These are phyloP conservation scores for Suillus americanus DNA, from an alignment of 768 basidiomycete species.

Conservation along the genomic window DNA sequence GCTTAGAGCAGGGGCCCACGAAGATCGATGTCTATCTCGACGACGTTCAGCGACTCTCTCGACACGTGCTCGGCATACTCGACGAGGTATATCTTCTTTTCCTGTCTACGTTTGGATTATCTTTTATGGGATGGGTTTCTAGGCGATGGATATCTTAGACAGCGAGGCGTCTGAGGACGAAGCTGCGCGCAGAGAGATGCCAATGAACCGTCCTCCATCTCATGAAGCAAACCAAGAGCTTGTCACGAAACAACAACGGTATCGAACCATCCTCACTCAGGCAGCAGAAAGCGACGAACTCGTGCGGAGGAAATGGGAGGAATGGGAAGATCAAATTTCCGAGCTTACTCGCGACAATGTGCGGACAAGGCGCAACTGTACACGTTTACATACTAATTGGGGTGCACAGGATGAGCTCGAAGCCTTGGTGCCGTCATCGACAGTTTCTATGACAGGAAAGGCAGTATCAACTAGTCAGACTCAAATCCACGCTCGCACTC, in stretches of 20 bases:
- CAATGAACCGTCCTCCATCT: slow-evolving; percentile 60
- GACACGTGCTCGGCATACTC: slow-evolving; percentile 58
- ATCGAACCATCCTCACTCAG: slow-evolving; percentile 66
- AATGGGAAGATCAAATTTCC: slow-evolving; percentile 76
- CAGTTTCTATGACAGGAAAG: slow-evolving; percentile 34
- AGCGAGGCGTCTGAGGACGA: slow-evolving; percentile 88
- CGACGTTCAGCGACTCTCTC: slow-evolving; percentile 67
- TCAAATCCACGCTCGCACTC: slow-evolving; percentile 61
- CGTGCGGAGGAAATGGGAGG: slow-evolving; percentile 82
- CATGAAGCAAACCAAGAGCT: slow-evolving; percentile 78
- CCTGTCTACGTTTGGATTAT: background rate
- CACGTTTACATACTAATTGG: slow-evolving; percentile 5
- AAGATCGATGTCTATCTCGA: slow-evolving; percentile 71
- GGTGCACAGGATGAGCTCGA: slow-evolving; percentile 61
- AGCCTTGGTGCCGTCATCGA: slow-evolving; percentile 66
- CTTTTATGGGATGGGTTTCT: slow-evolving; percentile 4
- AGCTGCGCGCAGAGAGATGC: slow-evolving; percentile 51
- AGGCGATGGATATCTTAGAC: slow-evolving; percentile 92
- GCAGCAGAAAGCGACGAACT: slow-evolving; percentile 75
- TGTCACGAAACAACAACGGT: slow-evolving; percentile 67
- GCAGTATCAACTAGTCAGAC: slow-evolving; percentile 46
- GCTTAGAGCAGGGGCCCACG: slow-evolving; percentile 71
- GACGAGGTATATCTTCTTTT: slow-evolving; percentile 60
- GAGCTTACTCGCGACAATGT: slow-evolving; percentile 72
- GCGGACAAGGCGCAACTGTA: too few relatives aligned